phyloP scores from a whole-genome alignment of 805 yeast genomes.

The Cyberlindnera amylophila region DNA sequence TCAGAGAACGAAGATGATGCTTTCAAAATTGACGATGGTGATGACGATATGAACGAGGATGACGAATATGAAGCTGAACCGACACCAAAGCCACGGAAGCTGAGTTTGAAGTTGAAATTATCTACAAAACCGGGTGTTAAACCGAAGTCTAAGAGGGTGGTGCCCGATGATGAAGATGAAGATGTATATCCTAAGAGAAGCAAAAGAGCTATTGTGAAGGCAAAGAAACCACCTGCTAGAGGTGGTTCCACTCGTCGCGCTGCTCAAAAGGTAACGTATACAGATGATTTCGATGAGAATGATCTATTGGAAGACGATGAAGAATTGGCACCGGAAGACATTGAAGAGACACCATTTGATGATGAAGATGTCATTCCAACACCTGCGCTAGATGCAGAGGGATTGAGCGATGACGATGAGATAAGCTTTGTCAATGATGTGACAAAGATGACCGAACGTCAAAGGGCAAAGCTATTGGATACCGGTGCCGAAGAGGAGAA shows the following conservation, averaged over 20 bases:
- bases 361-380: slow-evolving; percentile 26
- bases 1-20: slow-evolving; percentile 15
- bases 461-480: slow-evolving; percentile 20
- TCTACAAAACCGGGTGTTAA: slow-evolving; percentile 5
- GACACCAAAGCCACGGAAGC: slow-evolving; percentile 10
- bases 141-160: slow-evolving; percentile 2
- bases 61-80: slow-evolving; percentile 9
- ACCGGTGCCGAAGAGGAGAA: not conserved
- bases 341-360: slow-evolving; percentile 25
- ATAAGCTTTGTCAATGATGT: slow-evolving; percentile 14
- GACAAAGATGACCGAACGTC: slow-evolving; percentile 29
- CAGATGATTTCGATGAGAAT: slow-evolving; percentile 9
- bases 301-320: slow-evolving; percentile 14
- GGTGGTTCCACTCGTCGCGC: slow-evolving; percentile 9
- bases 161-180: slow-evolving; percentile 7
- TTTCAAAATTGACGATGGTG: slow-evolving; percentile 17
- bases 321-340: slow-evolving; percentile 1
- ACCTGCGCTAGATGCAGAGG: slow-evolving; percentile 25
- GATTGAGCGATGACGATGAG: slow-evolving; percentile 23
- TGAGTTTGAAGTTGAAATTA: slow-evolving; percentile 19
- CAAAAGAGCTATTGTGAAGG: slow-evolving; percentile 3
- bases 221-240: slow-evolving; percentile 5
- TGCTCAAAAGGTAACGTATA: slow-evolving; percentile 10
- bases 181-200: slow-evolving; percentile 4
- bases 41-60: slow-evolving; percentile 13